phyloP scores from a whole-genome alignment of 306 rosid species.

The Hippophae tibetana region DNA sequence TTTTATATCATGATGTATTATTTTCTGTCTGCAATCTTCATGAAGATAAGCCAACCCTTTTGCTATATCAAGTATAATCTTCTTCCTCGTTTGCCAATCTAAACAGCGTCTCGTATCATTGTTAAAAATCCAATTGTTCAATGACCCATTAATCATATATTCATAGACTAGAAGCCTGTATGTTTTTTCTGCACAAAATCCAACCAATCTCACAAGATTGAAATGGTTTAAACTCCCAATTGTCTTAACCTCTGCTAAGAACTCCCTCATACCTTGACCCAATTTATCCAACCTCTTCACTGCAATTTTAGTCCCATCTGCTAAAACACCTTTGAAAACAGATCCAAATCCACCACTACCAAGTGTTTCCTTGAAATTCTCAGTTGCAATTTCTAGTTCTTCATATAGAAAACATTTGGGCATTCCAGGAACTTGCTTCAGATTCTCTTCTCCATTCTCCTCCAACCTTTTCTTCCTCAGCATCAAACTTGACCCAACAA shows the following conservation, averaged over 20 bases:
- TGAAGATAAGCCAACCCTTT: slow-evolving; percentile 23
- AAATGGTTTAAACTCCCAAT: slow-evolving; percentile 15
- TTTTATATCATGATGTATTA: slow-evolving; percentile 12
- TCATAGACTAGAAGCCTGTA: slow-evolving; percentile 16
- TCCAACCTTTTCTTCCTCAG: not conserved
- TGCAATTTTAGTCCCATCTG: slow-evolving; percentile 8
- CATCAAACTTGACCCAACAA: not conserved
- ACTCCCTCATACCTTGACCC: slow-evolving; percentile 6
- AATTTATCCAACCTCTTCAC: slow-evolving; percentile 11
- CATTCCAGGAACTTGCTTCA: slow-evolving; percentile 7
- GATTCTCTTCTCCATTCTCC: not conserved
- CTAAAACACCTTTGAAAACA: slow-evolving; percentile 11
- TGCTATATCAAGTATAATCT: slow-evolving; percentile 14
- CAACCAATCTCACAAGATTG: slow-evolving; percentile 5
- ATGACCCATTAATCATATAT: slow-evolving; percentile 10
- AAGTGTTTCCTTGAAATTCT: slow-evolving; percentile 2
- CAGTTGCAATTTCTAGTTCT: not conserved
- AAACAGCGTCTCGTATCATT: not conserved
- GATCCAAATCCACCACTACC: slow-evolving; percentile 9
- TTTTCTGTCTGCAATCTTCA: slow-evolving; percentile 18
- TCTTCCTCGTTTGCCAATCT: slow-evolving; percentile 16
- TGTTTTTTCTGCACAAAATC: slow-evolving; percentile 17
- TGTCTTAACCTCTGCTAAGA: slow-evolving; percentile 20
- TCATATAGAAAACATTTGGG: slow-evolving; percentile 1
- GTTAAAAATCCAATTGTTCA: slow-evolving; percentile 13